A percentile compares a stretch with the other conserved stretches of the same genome.
Evolutionary conservation across 2,329 filamentous ascomycete species (phyloP).

Genomic region (Hortaea werneckii): DNA sequence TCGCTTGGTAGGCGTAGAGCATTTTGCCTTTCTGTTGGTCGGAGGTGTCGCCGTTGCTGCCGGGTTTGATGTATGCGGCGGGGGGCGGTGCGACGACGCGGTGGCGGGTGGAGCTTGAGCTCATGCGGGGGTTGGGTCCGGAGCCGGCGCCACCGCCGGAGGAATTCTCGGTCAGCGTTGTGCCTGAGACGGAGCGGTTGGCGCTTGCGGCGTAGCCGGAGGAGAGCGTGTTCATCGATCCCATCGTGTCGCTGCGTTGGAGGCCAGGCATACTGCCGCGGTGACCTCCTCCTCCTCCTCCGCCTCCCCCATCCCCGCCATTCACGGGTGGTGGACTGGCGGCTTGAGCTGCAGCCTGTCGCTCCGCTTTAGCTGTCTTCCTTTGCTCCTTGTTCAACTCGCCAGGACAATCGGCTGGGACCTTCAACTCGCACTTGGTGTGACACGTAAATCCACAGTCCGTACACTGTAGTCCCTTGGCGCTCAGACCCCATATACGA

Average conservation of each 20-base stretch:
- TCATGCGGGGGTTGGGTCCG: constrained; percentile 4
- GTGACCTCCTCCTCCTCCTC: constrained; percentile 40
- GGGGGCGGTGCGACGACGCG: constrained; percentile 84
- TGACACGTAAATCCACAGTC: constrained; percentile 98
- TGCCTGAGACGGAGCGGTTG: constrained; percentile 62
- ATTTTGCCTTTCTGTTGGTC: constrained; percentile 68
- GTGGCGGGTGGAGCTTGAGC: constrained; percentile 40
- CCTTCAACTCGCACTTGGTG: constrained; percentile 98
- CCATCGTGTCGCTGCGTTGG: constrained; percentile 77
- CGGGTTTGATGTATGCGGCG: constrained; percentile 52
- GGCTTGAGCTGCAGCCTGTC: constrained; percentile 67
- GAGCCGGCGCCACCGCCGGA: constrained; percentile 3
- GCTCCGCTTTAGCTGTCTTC: constrained; percentile 81
- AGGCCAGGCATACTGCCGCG: constrained; percentile 56
- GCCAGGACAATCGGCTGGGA: constrained; percentile 88
- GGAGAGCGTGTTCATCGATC: constrained; percentile 61
- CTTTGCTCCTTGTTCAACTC: constrained; percentile 89
- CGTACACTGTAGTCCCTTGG: constrained; percentile 90
- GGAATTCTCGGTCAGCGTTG: constrained; percentile 22
- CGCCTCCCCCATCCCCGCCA: constrained; percentile 21
- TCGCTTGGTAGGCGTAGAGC: constrained; percentile 78
- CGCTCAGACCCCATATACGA: constrained; percentile 90
- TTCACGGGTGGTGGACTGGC: constrained; percentile 15
- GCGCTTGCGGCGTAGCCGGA: constrained; percentile 78
- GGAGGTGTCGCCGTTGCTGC: constrained; percentile 47